Conservation (phyloP, 495 filamentous ascomycete genomes). For the Endocarpon pusillum region DNA sequence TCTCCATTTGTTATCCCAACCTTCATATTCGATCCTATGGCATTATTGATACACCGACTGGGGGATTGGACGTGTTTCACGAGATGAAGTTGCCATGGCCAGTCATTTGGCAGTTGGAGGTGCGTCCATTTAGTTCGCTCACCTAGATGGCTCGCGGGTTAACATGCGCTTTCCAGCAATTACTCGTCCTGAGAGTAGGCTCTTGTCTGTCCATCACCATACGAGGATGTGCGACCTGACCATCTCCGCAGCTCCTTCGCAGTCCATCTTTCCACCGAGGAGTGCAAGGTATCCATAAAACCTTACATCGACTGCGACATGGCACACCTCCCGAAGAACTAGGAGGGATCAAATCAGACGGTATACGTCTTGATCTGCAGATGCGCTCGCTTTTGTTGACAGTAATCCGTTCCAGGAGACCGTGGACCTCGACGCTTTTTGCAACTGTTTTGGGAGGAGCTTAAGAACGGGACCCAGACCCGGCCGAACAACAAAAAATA, state of each 20-base stretch:
- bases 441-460: conserved; percentile 38
- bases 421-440: conserved; percentile 27
- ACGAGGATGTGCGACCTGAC: not conserved
- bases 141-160: not conserved
- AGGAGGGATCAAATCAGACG: conserved; percentile 37
- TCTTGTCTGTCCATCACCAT: not conserved
- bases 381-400: conserved; percentile 3
- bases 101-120: too few species aligned
- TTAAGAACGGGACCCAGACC: conserved; percentile 23
- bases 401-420: conserved; percentile 11
- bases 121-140: not conserved
- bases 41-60: too few species aligned
- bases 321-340: conserved; percentile 40
- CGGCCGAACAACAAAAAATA: not conserved
- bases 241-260: conserved; percentile 40
- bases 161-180: not conserved
- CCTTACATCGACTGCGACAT: conserved; percentile 31
- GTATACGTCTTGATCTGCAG: conserved; percentile 17
- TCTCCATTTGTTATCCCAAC: too few species aligned
- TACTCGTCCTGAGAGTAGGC: not conserved
- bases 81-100: too few species aligned
- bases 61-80: too few species aligned
- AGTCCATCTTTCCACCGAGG: conserved; percentile 43
- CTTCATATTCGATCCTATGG: too few species aligned
- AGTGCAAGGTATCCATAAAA: conserved; percentile 37